A percentile compares a stretch with the other conserved stretches of the same genome.
Evolutionary conservation across 2,329 filamentous ascomycete genomes (phyloP).

Genomic region (Ascochyta fabae): DNA sequence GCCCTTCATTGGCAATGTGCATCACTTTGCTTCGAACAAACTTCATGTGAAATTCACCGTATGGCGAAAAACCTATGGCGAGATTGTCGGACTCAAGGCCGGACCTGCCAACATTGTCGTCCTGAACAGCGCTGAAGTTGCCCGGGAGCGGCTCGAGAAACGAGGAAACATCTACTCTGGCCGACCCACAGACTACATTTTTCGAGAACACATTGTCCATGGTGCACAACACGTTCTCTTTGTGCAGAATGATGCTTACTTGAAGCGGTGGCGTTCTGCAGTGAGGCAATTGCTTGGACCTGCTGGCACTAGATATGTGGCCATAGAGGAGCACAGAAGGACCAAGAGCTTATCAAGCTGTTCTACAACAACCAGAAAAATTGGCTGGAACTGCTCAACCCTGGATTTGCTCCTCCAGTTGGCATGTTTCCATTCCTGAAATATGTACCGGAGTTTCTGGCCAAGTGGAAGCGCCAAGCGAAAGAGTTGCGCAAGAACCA

Average conservation of each 20-base stretch:
- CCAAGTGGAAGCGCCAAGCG: conserved; percentile 1
- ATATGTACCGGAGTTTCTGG: neutral
- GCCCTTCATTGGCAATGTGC: conserved; percentile 44
- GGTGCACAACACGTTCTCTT: conserved; percentile 1
- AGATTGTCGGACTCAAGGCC: conserved; percentile 42
- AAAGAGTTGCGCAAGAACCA: conserved; percentile 2
- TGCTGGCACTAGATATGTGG: conserved; percentile 39
- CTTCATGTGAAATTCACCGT: conserved; percentile 37
- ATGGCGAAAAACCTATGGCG: conserved; percentile 47
- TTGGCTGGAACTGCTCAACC: conserved; percentile 4
- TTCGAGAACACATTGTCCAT: conserved; percentile 49
- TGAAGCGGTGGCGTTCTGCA: conserved; percentile 1
- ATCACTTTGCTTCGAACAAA: conserved; percentile 34
- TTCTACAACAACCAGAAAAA: conserved; percentile 10
- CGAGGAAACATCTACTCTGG: conserved; percentile 58
- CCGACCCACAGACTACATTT: conserved; percentile 13
- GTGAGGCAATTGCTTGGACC: conserved; percentile 1
- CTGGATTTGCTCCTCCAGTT: neutral
- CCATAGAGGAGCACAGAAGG: conserved; percentile 7
- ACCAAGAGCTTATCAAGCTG: neutral
- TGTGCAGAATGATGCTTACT: neutral
- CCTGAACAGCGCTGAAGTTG: conserved; percentile 57
- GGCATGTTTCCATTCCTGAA: conserved; percentile 9
- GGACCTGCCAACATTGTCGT: conserved; percentile 42
- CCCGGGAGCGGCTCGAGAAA: conserved; percentile 61